A percentile compares a stretch with the other conserved stretches of the same genome.
Conservation (phyloP, 1,284 basidiomycete genomes). For the Naganishia sp. region DNA sequence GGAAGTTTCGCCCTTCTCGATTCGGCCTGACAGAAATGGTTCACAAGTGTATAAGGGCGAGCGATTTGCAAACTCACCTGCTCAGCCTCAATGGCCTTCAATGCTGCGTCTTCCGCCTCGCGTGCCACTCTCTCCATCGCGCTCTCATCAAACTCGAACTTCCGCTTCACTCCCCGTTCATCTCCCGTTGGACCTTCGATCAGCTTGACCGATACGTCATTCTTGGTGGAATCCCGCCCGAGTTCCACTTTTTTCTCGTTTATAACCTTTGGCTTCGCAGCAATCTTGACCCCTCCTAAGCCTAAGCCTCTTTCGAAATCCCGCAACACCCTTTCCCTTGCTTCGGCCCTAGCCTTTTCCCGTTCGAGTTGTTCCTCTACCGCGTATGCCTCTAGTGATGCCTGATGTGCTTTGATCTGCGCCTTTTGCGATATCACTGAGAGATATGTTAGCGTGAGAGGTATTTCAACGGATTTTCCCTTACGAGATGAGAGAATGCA, state of each 20-base stretch:
- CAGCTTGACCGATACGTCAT: constrained; percentile 32
- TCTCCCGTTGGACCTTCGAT: constrained; percentile 34
- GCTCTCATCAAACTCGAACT: constrained; percentile 72
- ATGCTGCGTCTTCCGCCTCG: constrained; percentile 81
- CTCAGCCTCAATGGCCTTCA: constrained; percentile 77
- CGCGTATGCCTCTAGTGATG: constrained; percentile 68
- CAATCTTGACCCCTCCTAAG: constrained; percentile 50
- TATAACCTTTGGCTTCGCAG: background rate
- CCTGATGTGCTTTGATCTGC: constrained; percentile 81
- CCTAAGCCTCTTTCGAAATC: constrained; percentile 81
- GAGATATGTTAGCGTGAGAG: background rate
- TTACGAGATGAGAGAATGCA: constrained; percentile 59
- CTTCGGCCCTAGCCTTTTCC: constrained; percentile 64
- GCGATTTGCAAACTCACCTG: constrained; percentile 52
- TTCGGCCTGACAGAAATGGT: constrained; percentile 58
- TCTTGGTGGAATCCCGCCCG: constrained; percentile 27
- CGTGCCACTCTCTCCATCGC: constrained; percentile 68
- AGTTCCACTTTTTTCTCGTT: constrained; percentile 28
- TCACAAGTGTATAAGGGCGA: background rate
- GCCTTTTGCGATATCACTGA: constrained; percentile 74
- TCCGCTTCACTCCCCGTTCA: constrained; percentile 66
- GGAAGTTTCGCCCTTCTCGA: constrained; percentile 81
- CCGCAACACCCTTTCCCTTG: constrained; percentile 75
- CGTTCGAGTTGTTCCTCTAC: constrained; percentile 74
- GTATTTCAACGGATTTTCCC: background rate